These are phyloP conservation scores for Luvunga scandens DNA, from an alignment of 345 rosid species.

Conservation along the genomic window DNA sequence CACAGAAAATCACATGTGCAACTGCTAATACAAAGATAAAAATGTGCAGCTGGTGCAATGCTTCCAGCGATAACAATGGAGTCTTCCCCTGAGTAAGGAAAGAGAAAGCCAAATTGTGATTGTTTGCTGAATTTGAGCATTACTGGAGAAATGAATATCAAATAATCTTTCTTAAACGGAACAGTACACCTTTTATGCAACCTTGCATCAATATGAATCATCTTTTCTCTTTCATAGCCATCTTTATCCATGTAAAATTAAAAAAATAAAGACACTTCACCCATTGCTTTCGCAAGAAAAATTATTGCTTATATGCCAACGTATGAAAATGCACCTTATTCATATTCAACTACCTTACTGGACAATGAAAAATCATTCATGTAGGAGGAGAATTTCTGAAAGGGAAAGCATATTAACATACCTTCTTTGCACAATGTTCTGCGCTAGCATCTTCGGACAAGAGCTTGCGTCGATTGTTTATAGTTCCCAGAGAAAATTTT, in stretches of 20 bases:
- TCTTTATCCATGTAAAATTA: background rate
- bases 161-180: background rate
- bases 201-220: background rate
- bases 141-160: background rate
- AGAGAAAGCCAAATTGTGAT: background rate
- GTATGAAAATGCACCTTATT: background rate
- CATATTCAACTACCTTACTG: too few species aligned
- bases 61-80: constrained; percentile 68
- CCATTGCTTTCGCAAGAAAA: background rate
- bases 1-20: constrained; percentile 78
- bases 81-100: constrained; percentile 51
- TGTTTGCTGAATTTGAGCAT: background rate
- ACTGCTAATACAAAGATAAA: constrained; percentile 85
- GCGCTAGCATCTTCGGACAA: constrained; percentile 29
- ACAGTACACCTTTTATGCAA: background rate
- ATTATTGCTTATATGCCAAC: background rate
- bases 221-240: background rate
- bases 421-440: constrained; percentile 41
- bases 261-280: background rate
- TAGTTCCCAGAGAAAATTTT: constrained; percentile 19
- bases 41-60: constrained; percentile 82
- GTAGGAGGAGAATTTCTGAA: background rate
- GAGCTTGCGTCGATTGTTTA: constrained; percentile 36
- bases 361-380: too few species aligned
- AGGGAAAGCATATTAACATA: constrained; percentile 1